Base-by-base conservation (phyloP, 495 filamentous ascomycete genomes). In the Chaetomidium leptoderma region DNA sequence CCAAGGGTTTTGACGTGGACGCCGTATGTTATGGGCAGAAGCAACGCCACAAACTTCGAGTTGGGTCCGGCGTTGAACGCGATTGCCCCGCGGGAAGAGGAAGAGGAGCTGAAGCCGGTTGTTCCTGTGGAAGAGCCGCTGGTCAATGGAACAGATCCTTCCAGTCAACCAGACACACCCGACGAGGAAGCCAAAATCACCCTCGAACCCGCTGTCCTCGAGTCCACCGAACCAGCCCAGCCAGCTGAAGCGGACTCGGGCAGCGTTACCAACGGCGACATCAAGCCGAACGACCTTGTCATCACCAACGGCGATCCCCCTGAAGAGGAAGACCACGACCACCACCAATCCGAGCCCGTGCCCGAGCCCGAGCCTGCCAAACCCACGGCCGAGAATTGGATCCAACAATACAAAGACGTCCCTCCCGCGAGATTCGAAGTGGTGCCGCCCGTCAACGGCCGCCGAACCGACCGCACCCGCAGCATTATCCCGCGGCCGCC, bases 1-100 rank as follows among this genome's bases (percentile, higher is more conserved):
- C 84, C 86, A 2, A 83, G 86, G 56, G 83, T 84, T 10, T 79
- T 98, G 36, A 85, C 92, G 3, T 98, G 93, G 93, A 96, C 90
- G n/a, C 93, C 95, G 13, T 98, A 93, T 70, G 83, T 98, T 52
- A 97, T 96, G 90, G 92, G 92, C 23, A 81, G 88, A 51, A 86
- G 82, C 66, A 91, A 89, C 52, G 82, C 86, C n/a, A 86, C 84
- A 0, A 87, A 90, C 58, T 92, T 92, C 68, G 89, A 97, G 66
- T 81, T 91, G 40, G 86, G 84, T 43, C 85, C 86, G 45, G 82
- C 87, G n/a, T 65, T 97, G 29, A 91, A 89, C 58, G 89, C 92
- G 0, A 88, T 98, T 47, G 93, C 92, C 3, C 90, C 86, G 10
- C 83, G 92, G 53, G 90, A 90, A 35, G 88, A 88, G 0, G 84